A percentile compares a stretch with the other conserved stretches of the same genome.
phyloP scores from a whole-genome alignment of 768 basidiomycete species.

The Tulasnella sp. region DNA sequence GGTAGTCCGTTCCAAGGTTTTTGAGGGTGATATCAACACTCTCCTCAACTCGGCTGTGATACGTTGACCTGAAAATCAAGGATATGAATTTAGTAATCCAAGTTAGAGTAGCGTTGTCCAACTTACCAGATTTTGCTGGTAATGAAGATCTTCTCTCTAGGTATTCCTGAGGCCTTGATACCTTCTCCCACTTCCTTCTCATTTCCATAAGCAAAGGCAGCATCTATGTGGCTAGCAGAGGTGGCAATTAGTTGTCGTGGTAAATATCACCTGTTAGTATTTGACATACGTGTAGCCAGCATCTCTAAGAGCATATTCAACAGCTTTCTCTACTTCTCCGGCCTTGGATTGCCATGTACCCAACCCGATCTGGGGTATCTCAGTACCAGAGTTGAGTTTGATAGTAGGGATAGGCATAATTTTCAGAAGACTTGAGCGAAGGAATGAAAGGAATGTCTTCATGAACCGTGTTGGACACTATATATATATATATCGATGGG shows the following conservation, averaged over 20 bases:
- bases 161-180: conserved; percentile 60
- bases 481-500: too few species aligned
- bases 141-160: conserved; percentile 62
- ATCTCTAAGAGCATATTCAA: conserved; percentile 51
- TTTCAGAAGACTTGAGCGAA: background rate
- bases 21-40: conserved; percentile 59
- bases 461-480: too few species aligned
- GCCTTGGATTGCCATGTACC: conserved; percentile 72
- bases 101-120: conserved; percentile 20
- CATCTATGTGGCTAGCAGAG: conserved; percentile 47
- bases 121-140: conserved; percentile 34
- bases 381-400: conserved; percentile 62
- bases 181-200: conserved; percentile 59
- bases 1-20: conserved; percentile 56
- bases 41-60: conserved; percentile 44
- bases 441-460: background rate
- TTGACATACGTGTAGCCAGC: conserved; percentile 43
- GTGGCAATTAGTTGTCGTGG: conserved; percentile 23
- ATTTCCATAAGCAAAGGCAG: conserved; percentile 46
- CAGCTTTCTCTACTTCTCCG: conserved; percentile 59
- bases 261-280: background rate
- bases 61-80: conserved; percentile 25
- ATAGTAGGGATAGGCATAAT: conserved; percentile 34
- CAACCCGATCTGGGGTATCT: conserved; percentile 43
- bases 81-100: conserved; percentile 29